These are phyloP conservation scores for Cryptosporidium sp. DNA, from an alignment of 169 alveolate species.

Conservation along the genomic window DNA sequence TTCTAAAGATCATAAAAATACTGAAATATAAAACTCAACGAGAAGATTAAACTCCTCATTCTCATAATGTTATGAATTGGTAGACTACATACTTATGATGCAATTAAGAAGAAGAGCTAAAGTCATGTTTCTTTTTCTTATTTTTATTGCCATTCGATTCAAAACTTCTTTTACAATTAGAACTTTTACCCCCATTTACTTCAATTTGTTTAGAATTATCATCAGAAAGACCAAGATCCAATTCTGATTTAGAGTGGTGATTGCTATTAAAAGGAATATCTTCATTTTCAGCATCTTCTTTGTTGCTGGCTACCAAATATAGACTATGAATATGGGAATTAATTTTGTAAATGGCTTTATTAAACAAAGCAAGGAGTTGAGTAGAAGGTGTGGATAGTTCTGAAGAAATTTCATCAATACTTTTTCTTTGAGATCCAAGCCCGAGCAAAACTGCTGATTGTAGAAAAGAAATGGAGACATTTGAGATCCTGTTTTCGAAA, in stretches of 20 bases:
- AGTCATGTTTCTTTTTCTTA: slow-evolving; percentile 4
- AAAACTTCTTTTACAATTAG: not conserved
- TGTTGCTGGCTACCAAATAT: not conserved
- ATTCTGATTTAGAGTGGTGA: not conserved
- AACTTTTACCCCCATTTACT: not conserved
- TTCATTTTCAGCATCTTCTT: not conserved
- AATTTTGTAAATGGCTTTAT: slow-evolving; percentile 64
- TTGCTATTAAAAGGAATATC: not conserved
- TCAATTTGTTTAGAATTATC: not conserved
- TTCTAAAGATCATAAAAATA: not conserved
- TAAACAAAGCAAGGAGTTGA: slow-evolving; percentile 62
- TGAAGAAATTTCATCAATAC: slow-evolving; percentile 42
- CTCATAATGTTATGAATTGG: not conserved
- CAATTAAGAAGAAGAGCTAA: not conserved
- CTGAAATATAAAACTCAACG: not conserved
- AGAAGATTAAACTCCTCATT: not conserved
- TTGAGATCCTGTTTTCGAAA: slow-evolving; percentile 59
- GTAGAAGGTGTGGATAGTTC: slow-evolving; percentile 64
- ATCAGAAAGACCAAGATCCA: not conserved
- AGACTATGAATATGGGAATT: slow-evolving; percentile 16
- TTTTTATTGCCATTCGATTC: slow-evolving; percentile 1
- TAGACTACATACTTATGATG: not conserved
- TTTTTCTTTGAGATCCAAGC: slow-evolving; percentile 69
- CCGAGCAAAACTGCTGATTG: slow-evolving; percentile 70
- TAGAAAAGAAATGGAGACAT: slow-evolving; percentile 34